Evolutionary conservation across 1,139 yeast genomes (phyloP), one percentile per base, ranked within the genome.

Genomic region (Cylindricascospora bacillispora): DNA sequence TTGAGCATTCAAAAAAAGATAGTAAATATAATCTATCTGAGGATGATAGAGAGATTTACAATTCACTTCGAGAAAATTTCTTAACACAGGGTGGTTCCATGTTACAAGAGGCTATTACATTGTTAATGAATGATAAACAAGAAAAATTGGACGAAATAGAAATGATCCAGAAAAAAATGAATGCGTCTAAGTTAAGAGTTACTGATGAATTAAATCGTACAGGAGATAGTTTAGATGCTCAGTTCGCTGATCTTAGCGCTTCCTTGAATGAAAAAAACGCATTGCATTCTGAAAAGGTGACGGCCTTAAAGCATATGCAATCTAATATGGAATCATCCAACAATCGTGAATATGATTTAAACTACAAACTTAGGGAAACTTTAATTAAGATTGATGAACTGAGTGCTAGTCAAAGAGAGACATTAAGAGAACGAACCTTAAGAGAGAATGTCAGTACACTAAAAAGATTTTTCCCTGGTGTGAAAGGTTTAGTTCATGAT

Each of bases 401-500:
- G 24, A 73, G 73, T 29, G 82, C 93, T 0, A 73, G 67, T 32
- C 79, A 75, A 52, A 67, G 89, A 42, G 95, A 83, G 46, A 66
- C 83, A 1, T 69, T 70, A 33, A 70, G 71, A 36, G 94, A 81
- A 41, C 64, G 68, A 35, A 70, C 65, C 40, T 57, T 79, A 30
- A 64, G 86, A 35, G 94, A 83, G 42, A 82, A 77, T 42, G 74
- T 81, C 3, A 57, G 73, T 0, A 66, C 72, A 38, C 57, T 86
- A 33, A 77, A 73, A 44, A 69, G 81, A 45, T 57, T 77, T 15
- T 70, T 81, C 39, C 93, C 95, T 0, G 80, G 93, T 3, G 89
- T 86, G 6, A 70, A 68, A 41, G 95, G 95, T 1, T 56, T 82
- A 15, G 73, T 86, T 2, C 68, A 73, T 40, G 95, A 85, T 44